These are phyloP conservation scores for Fusarium ramigenum DNA, from an alignment of 2,329 filamentous ascomycete species.

Conservation along the genomic window DNA sequence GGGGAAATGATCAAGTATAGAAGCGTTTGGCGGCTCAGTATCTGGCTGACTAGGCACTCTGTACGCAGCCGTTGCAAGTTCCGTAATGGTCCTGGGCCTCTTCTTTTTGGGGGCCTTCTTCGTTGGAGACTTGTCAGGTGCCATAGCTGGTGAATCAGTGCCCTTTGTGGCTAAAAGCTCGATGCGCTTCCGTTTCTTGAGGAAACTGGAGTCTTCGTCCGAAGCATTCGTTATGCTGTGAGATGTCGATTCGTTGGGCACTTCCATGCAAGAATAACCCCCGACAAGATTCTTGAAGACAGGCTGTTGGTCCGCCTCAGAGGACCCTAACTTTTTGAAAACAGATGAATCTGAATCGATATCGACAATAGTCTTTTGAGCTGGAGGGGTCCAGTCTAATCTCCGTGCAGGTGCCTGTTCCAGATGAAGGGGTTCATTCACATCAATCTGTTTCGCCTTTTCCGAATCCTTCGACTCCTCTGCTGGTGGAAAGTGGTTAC, in stretches of 20 bases:
- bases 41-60: slow-evolving; percentile 46
- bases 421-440: slow-evolving; percentile 49
- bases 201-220: slow-evolving; percentile 46
- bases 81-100: slow-evolving; percentile 81
- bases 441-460: slow-evolving; percentile 35
- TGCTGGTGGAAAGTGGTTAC: slow-evolving; percentile 45
- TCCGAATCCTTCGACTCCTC: slow-evolving; percentile 21
- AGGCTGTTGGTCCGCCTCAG: slow-evolving; percentile 28
- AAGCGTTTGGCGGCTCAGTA: slow-evolving; percentile 45
- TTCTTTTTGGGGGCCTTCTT: slow-evolving; percentile 72
- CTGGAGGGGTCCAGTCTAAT: slow-evolving; percentile 74
- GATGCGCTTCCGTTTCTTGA: slow-evolving; percentile 66
- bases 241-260: slow-evolving; percentile 34
- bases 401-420: slow-evolving; percentile 65
- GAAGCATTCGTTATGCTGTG: slow-evolving; percentile 18
- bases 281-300: slow-evolving; percentile 57
- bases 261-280: slow-evolving; percentile 52
- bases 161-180: slow-evolving; percentile 57
- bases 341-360: slow-evolving; percentile 47
- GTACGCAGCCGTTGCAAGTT: slow-evolving; percentile 78
- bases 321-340: slow-evolving; percentile 10
- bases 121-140: slow-evolving; percentile 51
- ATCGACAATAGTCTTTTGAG: slow-evolving; percentile 47
- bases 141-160: slow-evolving; percentile 26
- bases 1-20: slow-evolving; percentile 57